Conservation (phyloP, 306 rosid species). For the Medicago ruthenica region DNA sequence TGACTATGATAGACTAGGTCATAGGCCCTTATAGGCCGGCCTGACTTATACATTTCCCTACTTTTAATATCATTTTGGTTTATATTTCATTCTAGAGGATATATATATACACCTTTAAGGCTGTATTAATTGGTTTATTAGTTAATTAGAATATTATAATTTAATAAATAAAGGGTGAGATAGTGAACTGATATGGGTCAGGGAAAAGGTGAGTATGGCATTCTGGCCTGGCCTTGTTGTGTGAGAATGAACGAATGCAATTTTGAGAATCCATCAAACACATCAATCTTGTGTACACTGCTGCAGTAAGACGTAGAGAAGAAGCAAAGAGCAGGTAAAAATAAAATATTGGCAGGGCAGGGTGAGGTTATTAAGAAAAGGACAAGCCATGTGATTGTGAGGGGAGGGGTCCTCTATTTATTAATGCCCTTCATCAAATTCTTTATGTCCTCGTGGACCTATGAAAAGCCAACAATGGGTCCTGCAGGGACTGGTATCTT, state of each 20-base stretch:
- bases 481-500: slow-evolving; percentile 46
- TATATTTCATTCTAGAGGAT: too few species aligned
- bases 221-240: slow-evolving; percentile 46
- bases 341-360: slow-evolving; percentile 50
- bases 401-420: slow-evolving; percentile 45
- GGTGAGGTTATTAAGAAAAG: slow-evolving; percentile 47
- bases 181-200: slow-evolving; percentile 18
- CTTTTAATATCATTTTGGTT: too few species aligned
- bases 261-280: slow-evolving; percentile 72
- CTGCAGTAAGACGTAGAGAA: slow-evolving; percentile 67
- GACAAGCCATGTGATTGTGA: slow-evolving; percentile 56
- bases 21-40: too few species aligned
- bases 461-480: slow-evolving; percentile 42
- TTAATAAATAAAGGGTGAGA: not conserved
- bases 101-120: too few species aligned
- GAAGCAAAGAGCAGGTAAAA: slow-evolving; percentile 70
- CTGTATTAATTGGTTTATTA: too few species aligned
- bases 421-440: slow-evolving; percentile 53
- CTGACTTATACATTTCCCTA: too few species aligned
- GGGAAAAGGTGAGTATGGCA: slow-evolving; percentile 53
- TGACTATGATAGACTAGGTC: too few species aligned
- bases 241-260: slow-evolving; percentile 44
- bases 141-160: too few species aligned
- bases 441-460: slow-evolving; percentile 51
- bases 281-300: slow-evolving; percentile 66